Percentiles rank a stretch among this genome's conserved stretches.
phyloP scores from a whole-genome alignment of 1,284 basidiomycete species.

The Ustilago shanxiensis region DNA sequence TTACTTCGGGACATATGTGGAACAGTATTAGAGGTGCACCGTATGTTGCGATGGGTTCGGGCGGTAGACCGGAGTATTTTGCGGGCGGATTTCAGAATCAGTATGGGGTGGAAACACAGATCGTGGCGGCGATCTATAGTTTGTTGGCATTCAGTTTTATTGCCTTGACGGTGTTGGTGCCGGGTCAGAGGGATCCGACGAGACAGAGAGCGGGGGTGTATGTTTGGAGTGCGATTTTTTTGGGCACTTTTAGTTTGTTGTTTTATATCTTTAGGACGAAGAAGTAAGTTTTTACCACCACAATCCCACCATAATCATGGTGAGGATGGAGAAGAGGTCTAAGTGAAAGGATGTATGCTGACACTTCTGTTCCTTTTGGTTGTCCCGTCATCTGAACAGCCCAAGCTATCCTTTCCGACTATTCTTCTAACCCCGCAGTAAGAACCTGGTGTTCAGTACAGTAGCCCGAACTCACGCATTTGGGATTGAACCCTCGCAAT shows the following conservation, averaged over 20 bases:
- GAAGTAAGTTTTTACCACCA: slow-evolving; percentile 72
- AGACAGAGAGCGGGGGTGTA: slow-evolving; percentile 89
- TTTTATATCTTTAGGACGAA: slow-evolving; percentile 91
- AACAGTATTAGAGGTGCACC: slow-evolving; percentile 89
- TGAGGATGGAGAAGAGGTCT: no score
- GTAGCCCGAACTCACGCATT: no score
- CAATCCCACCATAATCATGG: no score
- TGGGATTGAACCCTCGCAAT: no score
- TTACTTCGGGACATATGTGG: slow-evolving; percentile 82
- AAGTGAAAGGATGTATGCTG: no score
- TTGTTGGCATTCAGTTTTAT: slow-evolving; percentile 83
- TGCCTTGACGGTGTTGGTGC: slow-evolving; percentile 84
- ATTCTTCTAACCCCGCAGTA: slow-evolving; percentile 34
- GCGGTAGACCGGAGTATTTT: slow-evolving; percentile 80
- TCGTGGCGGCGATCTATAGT: slow-evolving; percentile 87
- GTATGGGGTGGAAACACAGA: slow-evolving; percentile 90
- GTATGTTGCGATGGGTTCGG: slow-evolving; percentile 74
- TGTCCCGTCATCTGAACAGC: neutral
- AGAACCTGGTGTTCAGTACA: neutral
- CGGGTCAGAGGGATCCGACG: slow-evolving; percentile 79
- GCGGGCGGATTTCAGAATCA: slow-evolving; percentile 90
- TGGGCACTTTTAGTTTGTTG: slow-evolving; percentile 88
- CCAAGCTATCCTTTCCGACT: slow-evolving; percentile 60
- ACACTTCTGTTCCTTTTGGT: no score
- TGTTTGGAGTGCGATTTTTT: slow-evolving; percentile 85